phyloP scores from a whole-genome alignment of 2,329 filamentous ascomycete genomes.

The Epichloe festucae region DNA sequence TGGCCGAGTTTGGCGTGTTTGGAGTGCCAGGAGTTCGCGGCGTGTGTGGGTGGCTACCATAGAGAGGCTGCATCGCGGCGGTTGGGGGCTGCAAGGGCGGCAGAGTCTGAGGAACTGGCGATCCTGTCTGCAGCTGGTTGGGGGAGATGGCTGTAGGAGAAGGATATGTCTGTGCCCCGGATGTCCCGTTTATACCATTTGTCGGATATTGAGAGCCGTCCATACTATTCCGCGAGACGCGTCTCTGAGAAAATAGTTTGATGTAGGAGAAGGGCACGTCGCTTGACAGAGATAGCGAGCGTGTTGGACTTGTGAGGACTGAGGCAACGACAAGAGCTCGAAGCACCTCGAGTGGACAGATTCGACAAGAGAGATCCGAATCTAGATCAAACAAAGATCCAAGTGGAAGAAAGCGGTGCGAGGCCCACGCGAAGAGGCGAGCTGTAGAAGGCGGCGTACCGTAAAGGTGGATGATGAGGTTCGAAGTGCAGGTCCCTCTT shows the following conservation, averaged over 20 bases:
- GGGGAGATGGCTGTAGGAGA: constrained; percentile 37
- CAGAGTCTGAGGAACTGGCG: constrained; percentile 39
- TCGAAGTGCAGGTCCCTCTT: constrained; percentile 24
- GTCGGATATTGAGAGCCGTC: constrained; percentile 41
- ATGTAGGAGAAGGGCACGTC: background rate
- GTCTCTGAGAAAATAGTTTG: constrained; percentile 11
- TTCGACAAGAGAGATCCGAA: constrained; percentile 4
- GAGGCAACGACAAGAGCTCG: constrained; percentile 3
- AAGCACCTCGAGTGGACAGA: constrained; percentile 9
- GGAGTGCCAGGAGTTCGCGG: constrained; percentile 51
- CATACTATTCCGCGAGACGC: constrained; percentile 34
- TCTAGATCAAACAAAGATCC: constrained; percentile 1
- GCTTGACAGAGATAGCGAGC: background rate
- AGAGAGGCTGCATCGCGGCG: constrained; percentile 30
- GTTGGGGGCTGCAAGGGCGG: constrained; percentile 40
- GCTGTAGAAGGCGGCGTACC: constrained; percentile 16
- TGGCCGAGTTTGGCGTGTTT: constrained; percentile 44
- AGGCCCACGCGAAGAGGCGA: constrained; percentile 16
- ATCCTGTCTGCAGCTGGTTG: constrained; percentile 36
- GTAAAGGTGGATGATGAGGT: constrained; percentile 28
- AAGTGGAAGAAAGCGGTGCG: constrained; percentile 7
- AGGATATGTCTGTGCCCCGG: constrained; percentile 35
- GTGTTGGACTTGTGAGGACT: constrained; percentile 1
- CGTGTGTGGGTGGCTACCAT: constrained; percentile 48
- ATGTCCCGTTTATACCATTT: constrained; percentile 43